A percentile compares a stretch with the other conserved stretches of the same genome.
Evolutionary conservation across 106 monocot species (phyloP).

Genomic region (Amphibolis antarctica): DNA sequence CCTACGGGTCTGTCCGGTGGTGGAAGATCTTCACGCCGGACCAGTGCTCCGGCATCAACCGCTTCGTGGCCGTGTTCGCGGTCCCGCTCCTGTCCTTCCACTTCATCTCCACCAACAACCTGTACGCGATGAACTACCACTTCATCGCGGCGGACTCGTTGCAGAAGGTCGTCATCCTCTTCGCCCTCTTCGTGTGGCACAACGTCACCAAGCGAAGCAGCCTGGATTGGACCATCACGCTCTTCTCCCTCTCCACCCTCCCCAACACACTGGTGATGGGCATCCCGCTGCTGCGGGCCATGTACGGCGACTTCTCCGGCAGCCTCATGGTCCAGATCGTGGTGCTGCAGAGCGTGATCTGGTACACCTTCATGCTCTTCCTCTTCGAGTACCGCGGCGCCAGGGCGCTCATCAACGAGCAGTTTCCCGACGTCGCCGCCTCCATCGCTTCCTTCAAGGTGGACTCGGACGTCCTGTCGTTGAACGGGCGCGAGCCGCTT

Average conservation of each 20-base stretch:
- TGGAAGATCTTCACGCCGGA: slow-evolving; percentile 54
- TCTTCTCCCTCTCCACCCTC: slow-evolving; percentile 46
- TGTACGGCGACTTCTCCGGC: slow-evolving; percentile 41
- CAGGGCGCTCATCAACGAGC: slow-evolving; percentile 31
- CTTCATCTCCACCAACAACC: slow-evolving; percentile 41
- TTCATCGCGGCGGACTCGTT: slow-evolving; percentile 53
- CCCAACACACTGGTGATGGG: slow-evolving; percentile 59
- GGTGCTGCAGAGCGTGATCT: slow-evolving; percentile 37
- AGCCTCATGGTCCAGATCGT: slow-evolving; percentile 46
- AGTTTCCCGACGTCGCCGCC: slow-evolving; percentile 28
- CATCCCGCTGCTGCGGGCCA: slow-evolving; percentile 38
- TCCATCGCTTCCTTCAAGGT: slow-evolving; percentile 39
- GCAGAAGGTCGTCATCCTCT: slow-evolving; percentile 41
- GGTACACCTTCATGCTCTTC: slow-evolving; percentile 47
- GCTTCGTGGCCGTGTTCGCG: slow-evolving; percentile 41
- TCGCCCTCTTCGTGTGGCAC: slow-evolving; percentile 23
- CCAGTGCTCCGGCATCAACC: slow-evolving; percentile 59
- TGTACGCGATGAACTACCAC: slow-evolving; percentile 36
- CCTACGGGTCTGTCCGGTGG: slow-evolving; percentile 35
- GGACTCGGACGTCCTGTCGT: slow-evolving; percentile 46
- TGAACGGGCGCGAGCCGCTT: slow-evolving; percentile 28
- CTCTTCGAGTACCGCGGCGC: slow-evolving; percentile 46
- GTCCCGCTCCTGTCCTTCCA: slow-evolving; percentile 52
- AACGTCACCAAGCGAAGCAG: slow-evolving; percentile 9
- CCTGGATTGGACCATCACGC: slow-evolving; percentile 44